Base-by-base conservation (phyloP, 2,329 filamentous ascomycete species). In the Penicillium paneum region DNA sequence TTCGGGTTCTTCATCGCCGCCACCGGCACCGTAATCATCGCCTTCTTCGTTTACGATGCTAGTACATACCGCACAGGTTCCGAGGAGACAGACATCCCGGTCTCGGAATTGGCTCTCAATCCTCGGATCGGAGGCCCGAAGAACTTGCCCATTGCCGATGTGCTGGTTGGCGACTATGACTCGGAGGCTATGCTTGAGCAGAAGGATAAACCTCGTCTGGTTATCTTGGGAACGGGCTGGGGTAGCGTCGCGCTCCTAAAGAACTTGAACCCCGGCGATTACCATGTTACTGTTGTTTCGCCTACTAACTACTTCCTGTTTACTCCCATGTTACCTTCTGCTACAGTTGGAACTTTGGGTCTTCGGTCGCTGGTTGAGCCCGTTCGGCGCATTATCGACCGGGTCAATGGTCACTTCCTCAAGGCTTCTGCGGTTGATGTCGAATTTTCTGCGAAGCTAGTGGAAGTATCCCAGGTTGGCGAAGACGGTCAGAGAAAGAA, bases 241-340 rank as follows among this genome's bases (percentile, higher is more conserved):
- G 94, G 92, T 50, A 91, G 91, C 66, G 89, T 99, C 57, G 90
- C 93, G 5, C 78, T 99, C 55, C 77, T 99, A 63, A 99, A 99
- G 77, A 88, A 90, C 58, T 76, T 99, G 59, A 89, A 93, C 58
- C 87, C 91, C 0, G 90, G 92, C 12, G 90, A 97, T 65, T 99
- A 97, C 70, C 92, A 99, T 73, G 87, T 99, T 63, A 97, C 93
- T 5, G 88, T 99, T 36, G 88, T 99, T 40, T 96, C 91, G 12
- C 93, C 94, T 0, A 89, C 89, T 34, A 97, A 97, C 67, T 96
- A 97, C 76, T 99, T 99, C 76, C 78, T 99, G 31, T 99, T 99
- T 74, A 99, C 94, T 2, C 94, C 94, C 0, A 97, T 99, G 92
- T 80, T 99, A 40, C 94, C 94, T 1, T 96, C 91, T 32, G 95